These are phyloP conservation scores for Mortierella antarctica DNA, from an alignment of 192 early-diverging fungal species.

Conservation along the genomic window DNA sequence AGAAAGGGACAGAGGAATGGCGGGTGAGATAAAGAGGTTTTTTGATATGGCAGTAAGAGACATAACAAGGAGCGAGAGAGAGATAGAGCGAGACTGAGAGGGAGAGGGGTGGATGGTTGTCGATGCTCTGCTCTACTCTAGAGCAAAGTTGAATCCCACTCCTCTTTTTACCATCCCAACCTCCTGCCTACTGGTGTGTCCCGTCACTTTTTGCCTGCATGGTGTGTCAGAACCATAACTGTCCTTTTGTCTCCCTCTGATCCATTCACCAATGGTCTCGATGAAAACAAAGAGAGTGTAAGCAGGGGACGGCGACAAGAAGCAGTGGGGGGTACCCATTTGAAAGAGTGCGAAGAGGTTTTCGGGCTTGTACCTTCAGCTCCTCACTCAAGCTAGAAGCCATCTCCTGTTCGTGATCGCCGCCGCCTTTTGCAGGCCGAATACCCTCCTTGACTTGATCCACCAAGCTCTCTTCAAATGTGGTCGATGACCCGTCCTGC, in stretches of 20 bases:
- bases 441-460: conserved; percentile 31
- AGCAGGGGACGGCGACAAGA: neutral
- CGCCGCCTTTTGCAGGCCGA: neutral
- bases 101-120: neutral
- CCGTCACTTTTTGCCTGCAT: no score
- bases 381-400: conserved; percentile 30
- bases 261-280: neutral
- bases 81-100: neutral
- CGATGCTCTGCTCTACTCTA: no score
- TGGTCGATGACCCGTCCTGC: neutral
- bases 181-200: no score
- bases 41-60: neutral
- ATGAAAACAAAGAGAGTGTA: neutral
- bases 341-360: neutral
- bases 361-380: conserved; percentile 30
- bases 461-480: conserved; percentile 30
- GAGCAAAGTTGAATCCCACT: no score
- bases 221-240: no score
- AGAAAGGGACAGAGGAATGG: neutral
- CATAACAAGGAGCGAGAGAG: neutral
- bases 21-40: neutral
- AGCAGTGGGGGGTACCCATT: neutral
- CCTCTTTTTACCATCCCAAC: no score
- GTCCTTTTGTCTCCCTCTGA: no score
- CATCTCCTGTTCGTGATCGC: conserved; percentile 29